Conservation (phyloP, 257 asterid genomes). For the Perilla frutescens region DNA sequence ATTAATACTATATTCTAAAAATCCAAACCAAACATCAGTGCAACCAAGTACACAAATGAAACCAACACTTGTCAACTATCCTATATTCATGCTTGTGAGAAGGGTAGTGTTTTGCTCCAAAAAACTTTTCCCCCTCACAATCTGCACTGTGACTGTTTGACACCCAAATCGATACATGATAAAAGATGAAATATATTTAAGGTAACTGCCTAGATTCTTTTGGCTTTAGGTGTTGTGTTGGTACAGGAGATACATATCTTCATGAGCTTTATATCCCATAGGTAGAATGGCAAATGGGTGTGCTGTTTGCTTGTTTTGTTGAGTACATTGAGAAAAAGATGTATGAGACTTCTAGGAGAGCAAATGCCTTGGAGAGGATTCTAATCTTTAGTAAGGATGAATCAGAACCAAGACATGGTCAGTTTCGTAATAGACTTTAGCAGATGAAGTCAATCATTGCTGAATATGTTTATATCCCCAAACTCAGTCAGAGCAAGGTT, state of each 20-base stretch:
- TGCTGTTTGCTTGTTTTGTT: neutral
- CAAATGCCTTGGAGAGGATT: neutral
- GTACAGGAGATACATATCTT: neutral
- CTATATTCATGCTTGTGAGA: neutral
- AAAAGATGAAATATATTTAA: neutral
- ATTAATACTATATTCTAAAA: neutral
- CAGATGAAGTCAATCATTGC: slow-evolving; percentile 31
- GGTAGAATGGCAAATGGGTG: neutral
- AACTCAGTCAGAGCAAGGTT: slow-evolving; percentile 1
- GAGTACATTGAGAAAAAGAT: neutral
- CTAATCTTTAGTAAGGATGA: neutral
- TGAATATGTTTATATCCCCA: neutral
- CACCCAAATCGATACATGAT: neutral
- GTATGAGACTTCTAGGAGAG: slow-evolving; percentile 4
- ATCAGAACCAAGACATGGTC: neutral
- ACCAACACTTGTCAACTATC: neutral
- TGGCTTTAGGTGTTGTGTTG: neutral
- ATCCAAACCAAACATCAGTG: neutral
- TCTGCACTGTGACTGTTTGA: neutral
- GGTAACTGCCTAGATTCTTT: neutral
- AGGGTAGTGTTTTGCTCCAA: neutral
- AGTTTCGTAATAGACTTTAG: slow-evolving; percentile 37
- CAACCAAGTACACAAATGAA: neutral
- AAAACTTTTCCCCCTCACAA: neutral
- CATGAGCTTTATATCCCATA: neutral